Conservation (phyloP, 2,329 filamentous ascomycete genomes). For the Beauveria asiatica region DNA sequence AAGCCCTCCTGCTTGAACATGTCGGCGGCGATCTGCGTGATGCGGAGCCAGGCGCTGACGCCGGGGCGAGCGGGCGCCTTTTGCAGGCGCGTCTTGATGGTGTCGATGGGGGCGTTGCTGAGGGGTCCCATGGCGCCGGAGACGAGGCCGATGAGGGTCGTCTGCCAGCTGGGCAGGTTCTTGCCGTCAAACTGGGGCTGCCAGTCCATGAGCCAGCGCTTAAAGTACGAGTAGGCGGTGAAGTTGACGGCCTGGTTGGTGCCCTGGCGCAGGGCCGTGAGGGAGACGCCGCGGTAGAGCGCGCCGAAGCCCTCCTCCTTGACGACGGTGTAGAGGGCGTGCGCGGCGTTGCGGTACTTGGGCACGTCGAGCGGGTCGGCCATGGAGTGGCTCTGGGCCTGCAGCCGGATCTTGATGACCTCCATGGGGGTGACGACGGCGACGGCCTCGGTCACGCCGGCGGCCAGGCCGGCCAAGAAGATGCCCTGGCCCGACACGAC, state of each 20-base stretch:
- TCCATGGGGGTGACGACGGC: conserved; percentile 98
- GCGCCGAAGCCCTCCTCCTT: conserved; percentile 83
- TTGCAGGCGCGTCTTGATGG: conserved; percentile 95
- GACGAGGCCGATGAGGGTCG: conserved; percentile 81
- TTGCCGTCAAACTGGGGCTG: conserved; percentile 60
- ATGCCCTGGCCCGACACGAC: conserved; percentile 62
- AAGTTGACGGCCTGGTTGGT: conserved; percentile 99
- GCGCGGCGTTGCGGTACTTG: conserved; percentile 92
- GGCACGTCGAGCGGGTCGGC: conserved; percentile 92
- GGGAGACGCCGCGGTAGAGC: conserved; percentile 84
- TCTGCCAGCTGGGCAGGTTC: conserved; percentile 79
- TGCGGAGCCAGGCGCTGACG: conserved; percentile 70
- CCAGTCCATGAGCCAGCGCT: conserved; percentile 62
- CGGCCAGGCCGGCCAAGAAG: conserved; percentile 69
- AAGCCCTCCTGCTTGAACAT: conserved; percentile 94
- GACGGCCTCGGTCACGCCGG: conserved; percentile 93
- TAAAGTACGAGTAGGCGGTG: conserved; percentile 93
- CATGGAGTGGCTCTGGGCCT: conserved; percentile 97
- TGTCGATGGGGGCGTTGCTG: conserved; percentile 96
- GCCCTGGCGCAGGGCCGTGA: conserved; percentile 89
- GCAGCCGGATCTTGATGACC: conserved; percentile 95
- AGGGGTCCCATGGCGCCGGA: conserved; percentile 92
- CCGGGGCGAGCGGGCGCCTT: conserved; percentile 77
- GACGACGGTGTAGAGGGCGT: conserved; percentile 76
- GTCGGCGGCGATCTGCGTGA: conserved; percentile 66